Evolutionary conservation across 202 grass and related monocot species (phyloP).

Genomic region (Panicum hallii): DNA sequence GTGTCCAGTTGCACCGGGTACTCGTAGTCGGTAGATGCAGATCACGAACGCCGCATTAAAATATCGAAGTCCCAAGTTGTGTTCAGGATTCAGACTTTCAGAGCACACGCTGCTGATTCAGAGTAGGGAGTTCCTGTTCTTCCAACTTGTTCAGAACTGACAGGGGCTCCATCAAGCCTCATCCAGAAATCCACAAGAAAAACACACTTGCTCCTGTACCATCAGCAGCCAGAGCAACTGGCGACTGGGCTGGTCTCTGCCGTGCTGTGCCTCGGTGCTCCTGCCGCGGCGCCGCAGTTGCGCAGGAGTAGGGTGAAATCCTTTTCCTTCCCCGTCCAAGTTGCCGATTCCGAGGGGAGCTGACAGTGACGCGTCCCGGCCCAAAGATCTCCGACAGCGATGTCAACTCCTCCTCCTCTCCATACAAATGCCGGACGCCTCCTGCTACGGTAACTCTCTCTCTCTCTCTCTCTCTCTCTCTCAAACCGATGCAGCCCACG

Average conservation of each 20-base stretch:
- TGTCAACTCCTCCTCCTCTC: constrained; percentile 25
- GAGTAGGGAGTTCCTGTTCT: neutral
- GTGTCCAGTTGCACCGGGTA: neutral
- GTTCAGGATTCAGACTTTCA: neutral
- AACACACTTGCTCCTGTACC: neutral
- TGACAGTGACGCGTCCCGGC: constrained; percentile 17
- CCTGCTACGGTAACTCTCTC: neutral
- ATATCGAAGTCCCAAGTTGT: neutral
- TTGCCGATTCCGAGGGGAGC: constrained; percentile 4
- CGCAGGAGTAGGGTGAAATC: neutral
- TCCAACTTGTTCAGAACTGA: no score
- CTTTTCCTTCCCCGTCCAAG: neutral
- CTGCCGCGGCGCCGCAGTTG: neutral
- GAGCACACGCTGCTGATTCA: no score
- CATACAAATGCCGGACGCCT: constrained; percentile 12
- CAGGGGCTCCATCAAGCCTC: no score
- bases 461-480: no score
- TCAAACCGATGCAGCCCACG: constrained; percentile 14
- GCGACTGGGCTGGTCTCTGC: neutral
- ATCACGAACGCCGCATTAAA: no score
- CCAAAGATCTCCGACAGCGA: constrained; percentile 34
- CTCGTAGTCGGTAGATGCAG: no score
- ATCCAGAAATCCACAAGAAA: neutral
- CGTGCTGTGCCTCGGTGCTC: neutral
- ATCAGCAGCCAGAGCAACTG: neutral